Base-by-base conservation (phyloP, 148 eudicot species). In the Oxyria digyna region DNA sequence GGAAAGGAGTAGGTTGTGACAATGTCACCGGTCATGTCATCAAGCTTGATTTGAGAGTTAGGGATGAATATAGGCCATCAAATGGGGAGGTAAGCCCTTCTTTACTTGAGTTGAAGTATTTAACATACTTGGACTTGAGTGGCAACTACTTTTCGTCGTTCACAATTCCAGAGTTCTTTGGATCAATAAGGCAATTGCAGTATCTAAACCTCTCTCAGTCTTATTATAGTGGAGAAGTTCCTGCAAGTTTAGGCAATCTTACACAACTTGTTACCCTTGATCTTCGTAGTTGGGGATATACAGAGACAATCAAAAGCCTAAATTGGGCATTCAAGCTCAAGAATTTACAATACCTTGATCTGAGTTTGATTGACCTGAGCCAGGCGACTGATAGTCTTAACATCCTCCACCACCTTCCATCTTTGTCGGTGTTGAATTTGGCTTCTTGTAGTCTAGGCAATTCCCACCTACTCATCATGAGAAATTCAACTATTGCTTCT, bases 181-280 rank as follows among this genome's bases (percentile, higher is more conserved):
- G n/a, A n/a, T n/a, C n/a, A n/a, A n/a, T n/a, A n/a, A n/a, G n/a
- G n/a, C n/a, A 59, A 24, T 17, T 78, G 37, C 65, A 67, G 14
- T 71, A 71, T 67, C 78, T 78, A 40, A 46, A 78, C 42, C 63
- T 78, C 11, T 67, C 75, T 1, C 0, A 0, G 3, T 8, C 65
- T 1, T 0, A 3, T 0, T 68, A 67, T 10, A 0, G 32, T 14
- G 74, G 80, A 17, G 11, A 3, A 8, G 9, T 74, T 67, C 71
- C 67, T 57, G 45, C 23, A 52, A 68, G 33, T 15, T 32, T 76
- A 14, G 75, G 74, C n/a, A 67, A 76, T 29, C 67, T 67, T 46
- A 64, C 71, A 15, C n/a, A 43, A 32, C 48, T 72, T 2, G 37
- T 29, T 0, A 8, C 29, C 38, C 65, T 57, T 57, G 64, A 57